Evolutionary conservation across 2,329 filamentous ascomycete species (phyloP), one percentile per base, ranked within the genome.

Genomic region (Penicillium sp.): DNA sequence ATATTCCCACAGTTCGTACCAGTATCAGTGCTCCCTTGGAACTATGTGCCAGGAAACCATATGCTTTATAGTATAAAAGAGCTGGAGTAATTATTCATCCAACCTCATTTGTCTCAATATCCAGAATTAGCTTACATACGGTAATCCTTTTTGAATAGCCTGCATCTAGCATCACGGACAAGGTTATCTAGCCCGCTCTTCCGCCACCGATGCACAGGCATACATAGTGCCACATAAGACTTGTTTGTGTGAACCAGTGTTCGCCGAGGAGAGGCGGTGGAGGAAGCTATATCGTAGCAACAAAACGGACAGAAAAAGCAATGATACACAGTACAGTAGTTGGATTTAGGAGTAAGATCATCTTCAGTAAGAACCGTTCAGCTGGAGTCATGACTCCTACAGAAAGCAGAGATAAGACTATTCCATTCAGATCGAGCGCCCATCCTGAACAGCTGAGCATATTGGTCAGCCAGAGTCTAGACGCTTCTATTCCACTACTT

Each of bases 231-330:
- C 8, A 25, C 22, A 25, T 25, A 22, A 22, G 19, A 22, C 5
- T 3, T 3, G 3, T 5, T 8, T 25, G 22, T 18, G 11, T 35
- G 22, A 11, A 36, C 35, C 14, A 22, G 19, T 27, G 19, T 19
- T 19, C 11, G 31, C 46, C 28, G 33, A 27, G 41, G 54, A 57
- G 4, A 50, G 49, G 56, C 50, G 55, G 55, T 57, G 54, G 56
- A 37, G 13, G 7, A 34, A 12, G 18, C 16, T 13, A 12, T 19
- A 35, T 29, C 25, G 16, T 29, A 4, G 16, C 29, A 34, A 25
- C 18, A 41, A 29, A 41, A n/a, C 4, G 2, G 4, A 3, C 1
- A 13, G 14, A 19, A 47, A 14, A 29, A 22, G 10, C 16, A 41
- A 42, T 28, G 33, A 39, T 22, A 22, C 19, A n/a, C n/a, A n/a